These are phyloP conservation scores for Viola odorata DNA, from an alignment of 345 rosid genomes.

Conservation along the genomic window DNA sequence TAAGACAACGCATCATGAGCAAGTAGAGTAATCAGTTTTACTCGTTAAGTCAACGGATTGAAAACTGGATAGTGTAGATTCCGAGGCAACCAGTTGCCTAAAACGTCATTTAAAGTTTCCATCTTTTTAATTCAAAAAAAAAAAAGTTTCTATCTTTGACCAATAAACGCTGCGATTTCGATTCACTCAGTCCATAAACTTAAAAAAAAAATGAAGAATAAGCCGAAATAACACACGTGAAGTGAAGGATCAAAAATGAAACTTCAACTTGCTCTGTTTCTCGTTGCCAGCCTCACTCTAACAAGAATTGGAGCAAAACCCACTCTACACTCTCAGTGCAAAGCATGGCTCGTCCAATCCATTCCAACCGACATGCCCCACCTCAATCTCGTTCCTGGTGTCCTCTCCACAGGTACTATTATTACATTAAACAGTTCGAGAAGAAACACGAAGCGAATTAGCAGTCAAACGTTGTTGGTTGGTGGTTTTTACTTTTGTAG, in stretches of 20 bases:
- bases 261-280: constrained; percentile 17
- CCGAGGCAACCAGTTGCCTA: too few relatives aligned
- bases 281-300: constrained; percentile 19
- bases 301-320: constrained; percentile 2
- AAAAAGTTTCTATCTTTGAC: too few relatives aligned
- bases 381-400: constrained; percentile 64
- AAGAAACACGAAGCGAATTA: too few relatives aligned
- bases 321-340: constrained; percentile 37
- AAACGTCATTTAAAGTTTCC: too few relatives aligned
- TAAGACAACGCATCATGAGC: too few relatives aligned
- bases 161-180: too few relatives aligned
- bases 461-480: too few relatives aligned
- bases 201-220: neutral
- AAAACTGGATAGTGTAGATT: too few relatives aligned
- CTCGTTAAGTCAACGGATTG: too few relatives aligned
- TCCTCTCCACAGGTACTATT: constrained; percentile 59
- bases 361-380: constrained; percentile 86
- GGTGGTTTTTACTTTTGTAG: constrained; percentile 20
- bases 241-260: neutral
- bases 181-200: neutral
- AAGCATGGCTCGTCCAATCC: constrained; percentile 94
- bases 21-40: too few relatives aligned
- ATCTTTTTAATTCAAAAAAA: too few relatives aligned
- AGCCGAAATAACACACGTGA: neutral
- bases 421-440: too few relatives aligned